Base-by-base conservation (phyloP, 164 flowering plant species). In the Echeveria elegans region DNA sequence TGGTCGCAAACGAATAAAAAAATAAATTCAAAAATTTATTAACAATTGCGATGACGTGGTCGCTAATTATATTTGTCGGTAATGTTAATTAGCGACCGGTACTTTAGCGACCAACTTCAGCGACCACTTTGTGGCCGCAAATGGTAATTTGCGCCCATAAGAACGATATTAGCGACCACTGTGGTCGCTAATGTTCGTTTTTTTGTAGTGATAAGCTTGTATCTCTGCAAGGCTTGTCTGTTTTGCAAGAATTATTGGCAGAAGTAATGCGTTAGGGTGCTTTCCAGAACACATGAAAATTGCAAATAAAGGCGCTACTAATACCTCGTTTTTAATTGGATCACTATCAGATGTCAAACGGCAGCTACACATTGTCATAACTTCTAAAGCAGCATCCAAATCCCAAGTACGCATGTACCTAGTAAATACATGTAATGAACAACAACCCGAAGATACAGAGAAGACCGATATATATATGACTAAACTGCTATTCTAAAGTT, bases 321-420 rank as follows among this genome's bases (percentile, higher is more conserved):
- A 47, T 69, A 92, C 99, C 94, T 88, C 88, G 68, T 76, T 72
- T 72, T 81, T 90, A 59, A 85, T 24, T 24, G 90, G 87, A 75
- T 86, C 88, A 76, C 69, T 74, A 38, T 84, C 79, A 64, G 77
- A 70, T 56, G 61, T 26, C 80, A 95, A 82, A 74, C 92, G 99
- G 76, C 97, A 95, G 76, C 85, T 82, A 79, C 97, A 95, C 97
- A 92, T 95, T 4, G 91, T 88, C 61, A 94, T 89, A 73, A 94
- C 95, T 81, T 91, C 96, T 77, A 85, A 70, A 59, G 97, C 94
- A 61, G 96, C 86, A 82, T 89, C 85, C 69, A 94, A 83, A 68
- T 94, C 96, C 99, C 99, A 94, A 60, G 80, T 75, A 60, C 85
- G 89, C 80, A 94, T 68, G 77, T 84, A 87, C 82, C 99, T 94